Conservation (phyloP, 768 basidiomycete species). For the Suillus ampliporus region DNA sequence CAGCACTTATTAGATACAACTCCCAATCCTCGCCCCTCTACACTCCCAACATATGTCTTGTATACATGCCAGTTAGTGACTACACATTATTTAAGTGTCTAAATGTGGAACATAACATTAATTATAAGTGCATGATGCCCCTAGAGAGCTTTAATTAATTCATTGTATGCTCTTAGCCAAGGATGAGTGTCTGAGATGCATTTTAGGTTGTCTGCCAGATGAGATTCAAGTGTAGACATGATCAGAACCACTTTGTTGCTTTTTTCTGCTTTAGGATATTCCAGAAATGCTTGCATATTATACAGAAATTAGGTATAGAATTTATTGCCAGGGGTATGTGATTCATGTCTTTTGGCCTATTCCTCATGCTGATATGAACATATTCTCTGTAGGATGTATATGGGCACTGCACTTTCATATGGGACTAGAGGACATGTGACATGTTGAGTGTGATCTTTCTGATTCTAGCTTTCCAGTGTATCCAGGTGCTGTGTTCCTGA, state of each 20-base stretch:
- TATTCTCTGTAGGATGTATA: not conserved
- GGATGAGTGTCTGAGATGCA: slow-evolving; percentile 42
- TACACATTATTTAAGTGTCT: slow-evolving; percentile 2
- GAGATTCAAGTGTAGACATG: slow-evolving; percentile 53
- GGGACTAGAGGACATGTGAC: slow-evolving; percentile 17
- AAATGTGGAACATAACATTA: not conserved
- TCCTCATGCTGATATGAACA: not conserved
- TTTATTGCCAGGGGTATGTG: slow-evolving; percentile 55
- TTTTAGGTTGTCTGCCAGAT: slow-evolving; percentile 47
- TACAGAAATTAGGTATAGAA: slow-evolving; percentile 53
- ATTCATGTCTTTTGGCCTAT: not conserved
- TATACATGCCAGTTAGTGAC: slow-evolving; percentile 47
- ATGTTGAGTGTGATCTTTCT: not conserved
- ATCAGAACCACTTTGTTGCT: slow-evolving; percentile 56
- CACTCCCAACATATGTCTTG: slow-evolving; percentile 60
- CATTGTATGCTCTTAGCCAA: slow-evolving; percentile 16
- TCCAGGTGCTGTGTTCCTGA: not conserved
- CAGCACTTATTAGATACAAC: slow-evolving; percentile 52
- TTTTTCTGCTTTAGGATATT: slow-evolving; percentile 56
- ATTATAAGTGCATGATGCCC: not conserved
- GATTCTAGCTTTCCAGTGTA: not conserved
- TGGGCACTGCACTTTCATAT: not conserved
- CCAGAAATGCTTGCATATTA: slow-evolving; percentile 66
- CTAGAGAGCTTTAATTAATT: not conserved
- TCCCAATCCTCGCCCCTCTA: slow-evolving; percentile 45